Percentiles rank a stretch among this genome's conserved stretches.
These are phyloP conservation scores for Hanseniaspora thailandica DNA, from an alignment of 805 yeast species.

Conservation along the genomic window DNA sequence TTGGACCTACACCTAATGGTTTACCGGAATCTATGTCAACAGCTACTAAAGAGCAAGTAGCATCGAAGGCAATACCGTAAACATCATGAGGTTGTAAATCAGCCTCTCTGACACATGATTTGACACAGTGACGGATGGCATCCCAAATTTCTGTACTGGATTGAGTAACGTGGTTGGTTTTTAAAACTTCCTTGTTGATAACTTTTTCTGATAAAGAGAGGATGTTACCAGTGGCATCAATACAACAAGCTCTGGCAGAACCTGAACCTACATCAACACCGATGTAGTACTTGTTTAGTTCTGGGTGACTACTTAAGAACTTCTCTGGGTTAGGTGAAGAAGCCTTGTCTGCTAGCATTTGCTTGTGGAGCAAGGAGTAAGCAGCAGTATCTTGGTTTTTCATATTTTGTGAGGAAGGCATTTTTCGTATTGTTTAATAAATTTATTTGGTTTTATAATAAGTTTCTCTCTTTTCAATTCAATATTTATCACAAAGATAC, in stretches of 20 bases:
- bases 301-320: conserved; percentile 6
- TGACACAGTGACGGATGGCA: conserved; percentile 71
- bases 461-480: background rate
- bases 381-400: conserved; percentile 6
- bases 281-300: conserved; percentile 35
- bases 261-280: conserved; percentile 98
- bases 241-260: conserved; percentile 86
- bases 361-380: conserved; percentile 10
- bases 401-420: background rate
- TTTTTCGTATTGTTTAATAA: background rate
- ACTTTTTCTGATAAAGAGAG: conserved; percentile 68
- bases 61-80: conserved; percentile 89
- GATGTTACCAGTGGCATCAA: conserved; percentile 73
- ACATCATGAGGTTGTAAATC: conserved; percentile 57
- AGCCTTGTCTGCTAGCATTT: conserved; percentile 9
- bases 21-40: conserved; percentile 50
- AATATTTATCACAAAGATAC: no score
- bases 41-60: conserved; percentile 89
- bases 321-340: conserved; percentile 5
- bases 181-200: conserved; percentile 62
- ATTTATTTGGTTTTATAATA: background rate
- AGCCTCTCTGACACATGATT: conserved; percentile 59
- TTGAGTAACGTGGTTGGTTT: conserved; percentile 69
- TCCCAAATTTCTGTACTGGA: conserved; percentile 87
- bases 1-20: conserved; percentile 88